phyloP scores from a whole-genome alignment of 306 rosid genomes.

The Dalbergia cochinchinensis region DNA sequence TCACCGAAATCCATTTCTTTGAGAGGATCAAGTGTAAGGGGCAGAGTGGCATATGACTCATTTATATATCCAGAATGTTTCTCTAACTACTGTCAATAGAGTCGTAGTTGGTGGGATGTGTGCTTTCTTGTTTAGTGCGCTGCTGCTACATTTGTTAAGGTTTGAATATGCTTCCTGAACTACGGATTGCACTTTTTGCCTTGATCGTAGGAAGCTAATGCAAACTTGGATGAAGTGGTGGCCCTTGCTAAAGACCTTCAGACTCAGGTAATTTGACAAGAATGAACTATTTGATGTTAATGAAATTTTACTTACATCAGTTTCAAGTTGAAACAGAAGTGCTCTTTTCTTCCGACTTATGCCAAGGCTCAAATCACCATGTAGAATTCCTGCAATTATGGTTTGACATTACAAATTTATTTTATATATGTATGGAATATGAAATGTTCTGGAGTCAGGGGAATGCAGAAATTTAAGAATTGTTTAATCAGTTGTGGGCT shows the following conservation, averaged over 20 bases:
- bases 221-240: slow-evolving; percentile 92
- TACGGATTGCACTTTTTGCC: slow-evolving; percentile 35
- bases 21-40: slow-evolving; percentile 20
- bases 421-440: too few relatives aligned
- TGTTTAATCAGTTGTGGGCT: too few relatives aligned
- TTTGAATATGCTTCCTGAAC: slow-evolving; percentile 27
- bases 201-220: slow-evolving; percentile 76
- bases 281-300: slow-evolving; percentile 15
- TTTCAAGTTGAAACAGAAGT: not conserved
- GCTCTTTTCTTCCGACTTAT: not conserved
- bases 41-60: slow-evolving; percentile 26
- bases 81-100: not conserved
- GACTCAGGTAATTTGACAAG: slow-evolving; percentile 67
- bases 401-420: slow-evolving; percentile 4
- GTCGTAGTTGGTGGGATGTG: not conserved
- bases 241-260: slow-evolving; percentile 93
- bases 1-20: slow-evolving; percentile 4
- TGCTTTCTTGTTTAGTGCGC: not conserved
- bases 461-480: too few relatives aligned
- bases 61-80: slow-evolving; percentile 24
- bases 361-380: slow-evolving; percentile 1
- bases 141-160: slow-evolving; percentile 18
- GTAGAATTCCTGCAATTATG: not conserved
- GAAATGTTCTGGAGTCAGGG: too few relatives aligned
- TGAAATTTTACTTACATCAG: not conserved